Base-by-base conservation (phyloP, 1,284 basidiomycete genomes). In the Taiwanofungus camphoratus region DNA sequence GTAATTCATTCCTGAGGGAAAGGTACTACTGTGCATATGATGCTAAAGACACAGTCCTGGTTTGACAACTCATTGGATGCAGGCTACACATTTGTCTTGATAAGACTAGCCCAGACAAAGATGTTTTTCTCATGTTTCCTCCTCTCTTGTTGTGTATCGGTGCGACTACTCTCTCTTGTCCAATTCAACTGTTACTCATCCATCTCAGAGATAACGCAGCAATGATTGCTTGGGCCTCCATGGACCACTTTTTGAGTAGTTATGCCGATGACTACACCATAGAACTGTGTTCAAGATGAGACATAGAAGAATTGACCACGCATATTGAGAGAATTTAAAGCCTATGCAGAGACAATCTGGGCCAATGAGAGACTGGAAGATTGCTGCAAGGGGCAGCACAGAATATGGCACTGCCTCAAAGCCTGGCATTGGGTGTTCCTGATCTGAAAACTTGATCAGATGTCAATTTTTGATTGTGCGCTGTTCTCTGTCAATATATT, bases 171-270 rank as follows among this genome's bases (percentile, higher is more conserved):
- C 3, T 19, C 9, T 7, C 8, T 32, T 29, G 5, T 15, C 23
- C 26, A 19, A 21, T 18, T 12, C 21, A 16, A 4, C 13, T 1
- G 34, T 2, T 3, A 8, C 30, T 22, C n/a, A 44, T 34, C 30
- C 12, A 18, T 20, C 6, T 45, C 12, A 15, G 50, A 92, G 93
- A 96, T 55, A 97, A 96, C 58, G 92, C 93, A 0, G 92, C 81
- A 1, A 97, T 97, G 93, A 89, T 97, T 51, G 93, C 76, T 1
- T 93, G 87, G 87, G 83, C 91, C 5, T 84, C 88, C 0, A 83
- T 93, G 72, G 66, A 86, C 50, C 77, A 91, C 11, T 84, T 95
- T 49, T 69, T 84, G n/a, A 66, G 66, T 0, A 68, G 67, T 2
- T 76, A 83, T 50, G 66, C 71, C 31, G 92, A 96, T 52, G 70